phyloP scores from a whole-genome alignment of 345 rosid genomes.

The Camelina laxa region DNA sequence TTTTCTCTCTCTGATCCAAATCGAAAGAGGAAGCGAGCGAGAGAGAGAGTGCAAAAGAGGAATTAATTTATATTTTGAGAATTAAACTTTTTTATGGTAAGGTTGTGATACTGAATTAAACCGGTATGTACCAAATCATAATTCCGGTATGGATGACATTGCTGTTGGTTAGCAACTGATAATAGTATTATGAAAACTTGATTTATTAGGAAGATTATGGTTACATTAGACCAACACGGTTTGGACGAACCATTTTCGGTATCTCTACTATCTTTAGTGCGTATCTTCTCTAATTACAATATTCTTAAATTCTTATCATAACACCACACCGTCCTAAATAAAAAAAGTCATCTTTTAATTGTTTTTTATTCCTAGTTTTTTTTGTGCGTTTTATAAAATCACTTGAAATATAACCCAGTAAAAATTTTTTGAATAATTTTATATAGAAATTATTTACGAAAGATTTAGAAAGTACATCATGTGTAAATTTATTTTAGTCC shows the following conservation, averaged over 20 bases:
- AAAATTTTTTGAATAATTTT: background rate
- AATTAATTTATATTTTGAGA: slow-evolving; percentile 35
- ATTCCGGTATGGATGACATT: background rate
- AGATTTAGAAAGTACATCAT: background rate
- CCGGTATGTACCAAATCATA: slow-evolving; percentile 17
- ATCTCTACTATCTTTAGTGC: slow-evolving; percentile 21
- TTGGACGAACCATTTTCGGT: slow-evolving; percentile 5
- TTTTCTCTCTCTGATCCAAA: slow-evolving; percentile 40
- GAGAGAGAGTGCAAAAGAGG: slow-evolving; percentile 6
- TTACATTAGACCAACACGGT: background rate
- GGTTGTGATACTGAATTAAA: slow-evolving; percentile 14
- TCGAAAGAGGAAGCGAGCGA: slow-evolving; percentile 28
- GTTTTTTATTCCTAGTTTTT: background rate
- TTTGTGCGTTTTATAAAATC: background rate
- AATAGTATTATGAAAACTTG: background rate
- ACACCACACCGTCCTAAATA: slow-evolving; percentile 13
- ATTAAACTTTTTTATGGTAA: slow-evolving; percentile 13
- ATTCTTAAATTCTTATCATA: background rate
- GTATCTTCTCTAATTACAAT: slow-evolving; percentile 20
- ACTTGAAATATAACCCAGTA: background rate
- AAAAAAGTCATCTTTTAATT: background rate
- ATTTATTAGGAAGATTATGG: background rate
- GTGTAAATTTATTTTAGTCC: background rate
- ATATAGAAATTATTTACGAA: background rate
- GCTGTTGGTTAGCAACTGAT: background rate